phyloP scores from a whole-genome alignment of 495 filamentous ascomycete species.

The Cudoniella acicularis region DNA sequence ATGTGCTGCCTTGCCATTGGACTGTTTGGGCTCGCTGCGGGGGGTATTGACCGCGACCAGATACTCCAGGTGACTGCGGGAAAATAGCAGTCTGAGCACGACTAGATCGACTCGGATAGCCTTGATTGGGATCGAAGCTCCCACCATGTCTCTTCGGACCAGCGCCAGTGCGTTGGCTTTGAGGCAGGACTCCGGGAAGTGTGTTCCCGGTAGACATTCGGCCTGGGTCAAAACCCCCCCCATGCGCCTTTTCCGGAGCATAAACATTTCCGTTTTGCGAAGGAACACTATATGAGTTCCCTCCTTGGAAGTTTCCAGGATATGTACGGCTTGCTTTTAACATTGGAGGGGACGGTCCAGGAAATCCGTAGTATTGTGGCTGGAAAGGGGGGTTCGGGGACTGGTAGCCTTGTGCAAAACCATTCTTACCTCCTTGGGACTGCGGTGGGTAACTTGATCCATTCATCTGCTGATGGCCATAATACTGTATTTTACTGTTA shows the following conservation, averaged over 20 bases:
- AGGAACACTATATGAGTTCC: no score
- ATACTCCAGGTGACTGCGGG: no score
- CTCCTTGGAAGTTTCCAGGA: no score
- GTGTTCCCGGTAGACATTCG: background rate
- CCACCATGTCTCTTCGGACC: background rate
- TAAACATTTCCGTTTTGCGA: background rate
- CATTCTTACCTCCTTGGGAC: background rate
- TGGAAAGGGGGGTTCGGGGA: background rate
- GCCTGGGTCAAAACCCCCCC: background rate
- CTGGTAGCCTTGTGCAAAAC: background rate
- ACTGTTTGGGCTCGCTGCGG: no score
- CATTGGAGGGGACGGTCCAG: no score
- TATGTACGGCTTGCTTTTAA: no score
- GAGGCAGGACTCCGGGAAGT: background rate
- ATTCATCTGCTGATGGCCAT: background rate
- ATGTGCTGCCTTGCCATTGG: no score
- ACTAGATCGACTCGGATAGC: no score
- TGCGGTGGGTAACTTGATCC: background rate
- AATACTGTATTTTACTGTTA: no score
- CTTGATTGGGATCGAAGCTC: background rate
- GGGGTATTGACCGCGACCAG: no score
- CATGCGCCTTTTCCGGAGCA: background rate
- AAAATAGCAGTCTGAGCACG: no score
- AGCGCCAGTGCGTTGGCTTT: background rate
- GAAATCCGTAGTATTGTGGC: background rate